phyloP scores from a whole-genome alignment of 2,329 filamentous ascomycete genomes.

The Clonostachys rosea region DNA sequence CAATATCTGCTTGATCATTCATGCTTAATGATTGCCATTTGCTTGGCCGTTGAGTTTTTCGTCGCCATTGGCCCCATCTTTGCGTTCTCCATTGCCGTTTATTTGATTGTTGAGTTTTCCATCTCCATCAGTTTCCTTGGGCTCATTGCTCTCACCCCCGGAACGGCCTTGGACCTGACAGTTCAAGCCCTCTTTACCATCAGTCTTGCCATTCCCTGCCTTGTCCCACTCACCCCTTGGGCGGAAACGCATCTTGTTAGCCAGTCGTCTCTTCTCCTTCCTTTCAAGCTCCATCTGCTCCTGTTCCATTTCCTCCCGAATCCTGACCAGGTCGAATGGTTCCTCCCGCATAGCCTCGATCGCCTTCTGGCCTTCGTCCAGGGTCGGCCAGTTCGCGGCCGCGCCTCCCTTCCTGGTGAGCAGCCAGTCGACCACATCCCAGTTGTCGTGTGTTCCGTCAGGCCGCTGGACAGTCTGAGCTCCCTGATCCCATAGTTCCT shows the following conservation, averaged over 20 bases:
- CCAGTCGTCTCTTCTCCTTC: conserved; percentile 11
- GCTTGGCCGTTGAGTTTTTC: too few relatives aligned
- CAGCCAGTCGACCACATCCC: conserved; percentile 11
- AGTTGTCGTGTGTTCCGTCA: conserved; percentile 7
- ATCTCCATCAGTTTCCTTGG: too few relatives aligned
- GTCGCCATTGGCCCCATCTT: too few relatives aligned
- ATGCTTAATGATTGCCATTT: too few relatives aligned
- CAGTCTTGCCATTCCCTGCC: conserved; percentile 18
- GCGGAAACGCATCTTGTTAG: conserved; percentile 13
- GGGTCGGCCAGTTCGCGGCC: conserved; percentile 8
- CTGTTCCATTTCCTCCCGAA: conserved; percentile 1
- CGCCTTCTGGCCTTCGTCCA: conserved; percentile 7
- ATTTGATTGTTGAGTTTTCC: too few relatives aligned
- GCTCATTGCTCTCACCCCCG: too few relatives aligned
- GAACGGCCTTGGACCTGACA: too few relatives aligned
- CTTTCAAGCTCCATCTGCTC: conserved; percentile 7
- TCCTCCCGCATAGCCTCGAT: conserved; percentile 11
- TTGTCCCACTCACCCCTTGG: conserved; percentile 7
- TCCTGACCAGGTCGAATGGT: conserved; percentile 6
- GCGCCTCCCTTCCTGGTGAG: conserved; percentile 12
- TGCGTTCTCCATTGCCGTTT: too few relatives aligned
- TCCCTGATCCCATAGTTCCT: conserved; percentile 11
- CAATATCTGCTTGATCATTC: too few relatives aligned
- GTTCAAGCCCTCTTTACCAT: too few relatives aligned
- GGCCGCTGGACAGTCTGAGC: conserved; percentile 6